These are phyloP conservation scores for Hyphopichia homilentoma DNA, from an alignment of 805 yeast genomes.

Conservation along the genomic window DNA sequence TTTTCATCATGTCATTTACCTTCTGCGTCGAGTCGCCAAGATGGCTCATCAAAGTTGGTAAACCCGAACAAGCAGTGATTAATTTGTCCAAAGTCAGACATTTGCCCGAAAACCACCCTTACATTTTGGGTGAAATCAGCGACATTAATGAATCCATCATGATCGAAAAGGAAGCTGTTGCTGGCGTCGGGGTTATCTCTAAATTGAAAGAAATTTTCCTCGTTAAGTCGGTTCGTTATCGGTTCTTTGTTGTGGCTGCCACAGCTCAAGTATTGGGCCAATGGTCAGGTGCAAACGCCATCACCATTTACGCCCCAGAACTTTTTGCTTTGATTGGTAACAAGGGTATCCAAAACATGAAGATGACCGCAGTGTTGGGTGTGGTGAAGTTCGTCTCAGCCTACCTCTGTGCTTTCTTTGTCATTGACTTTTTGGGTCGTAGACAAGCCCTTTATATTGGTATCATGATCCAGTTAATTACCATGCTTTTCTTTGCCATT, in stretches of 20 bases:
- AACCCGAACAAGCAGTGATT: conserved; percentile 32
- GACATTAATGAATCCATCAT: conserved; percentile 46
- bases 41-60: conserved; percentile 42
- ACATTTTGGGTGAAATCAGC: conserved; percentile 43
- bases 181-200: conserved; percentile 14
- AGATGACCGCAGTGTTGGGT: conserved; percentile 49
- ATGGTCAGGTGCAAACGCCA: conserved; percentile 54
- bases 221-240: conserved; percentile 37
- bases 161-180: conserved; percentile 17
- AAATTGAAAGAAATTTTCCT: conserved; percentile 24
- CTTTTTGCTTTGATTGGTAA: conserved; percentile 45
- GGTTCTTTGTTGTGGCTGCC: conserved; percentile 38
- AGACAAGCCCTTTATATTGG: conserved; percentile 46
- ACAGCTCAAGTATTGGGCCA: conserved; percentile 46
- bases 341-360: conserved; percentile 32
- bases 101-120: conserved; percentile 43
- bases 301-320: conserved; percentile 53
- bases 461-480: conserved; percentile 37
- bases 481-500: conserved; percentile 44
- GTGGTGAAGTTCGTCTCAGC: conserved; percentile 48
- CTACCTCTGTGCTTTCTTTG: conserved; percentile 45
- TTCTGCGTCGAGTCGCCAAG: conserved; percentile 49
- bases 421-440: conserved; percentile 51
- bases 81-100: conserved; percentile 40
- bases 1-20: conserved; percentile 35